Evolutionary conservation across 2,329 filamentous ascomycete genomes (phyloP).

Genomic region (Paramyrothecium roridum): DNA sequence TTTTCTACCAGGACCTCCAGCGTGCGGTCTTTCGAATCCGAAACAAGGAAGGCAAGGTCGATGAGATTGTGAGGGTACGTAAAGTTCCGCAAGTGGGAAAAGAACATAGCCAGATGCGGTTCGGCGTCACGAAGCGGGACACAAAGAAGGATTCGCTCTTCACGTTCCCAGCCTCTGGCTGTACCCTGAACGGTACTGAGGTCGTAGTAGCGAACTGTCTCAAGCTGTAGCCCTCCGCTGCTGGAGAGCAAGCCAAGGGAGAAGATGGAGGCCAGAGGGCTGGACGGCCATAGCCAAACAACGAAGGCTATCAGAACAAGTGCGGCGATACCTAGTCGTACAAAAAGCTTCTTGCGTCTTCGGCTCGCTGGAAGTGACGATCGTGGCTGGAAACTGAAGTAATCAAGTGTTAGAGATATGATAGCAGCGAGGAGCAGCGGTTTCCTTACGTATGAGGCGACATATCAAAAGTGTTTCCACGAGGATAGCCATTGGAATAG

Average conservation of each 20-base stretch:
- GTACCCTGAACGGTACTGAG: slow-evolving; percentile 88
- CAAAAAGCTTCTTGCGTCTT: slow-evolving; percentile 69
- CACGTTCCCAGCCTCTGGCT: slow-evolving; percentile 89
- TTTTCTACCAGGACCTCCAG: slow-evolving; percentile 71
- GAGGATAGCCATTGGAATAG: slow-evolving; percentile 81
- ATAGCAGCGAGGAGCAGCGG: not conserved
- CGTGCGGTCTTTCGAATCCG: slow-evolving; percentile 93
- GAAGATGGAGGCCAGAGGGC: slow-evolving; percentile 55
- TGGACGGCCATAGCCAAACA: slow-evolving; percentile 72
- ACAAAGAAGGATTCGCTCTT: slow-evolving; percentile 92
- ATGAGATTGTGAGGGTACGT: slow-evolving; percentile 97
- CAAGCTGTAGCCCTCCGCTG: slow-evolving; percentile 71
- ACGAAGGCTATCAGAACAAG: slow-evolving; percentile 63
- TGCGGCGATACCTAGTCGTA: slow-evolving; percentile 60
- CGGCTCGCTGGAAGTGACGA: slow-evolving; percentile 68
- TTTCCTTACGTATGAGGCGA: slow-evolving; percentile 76
- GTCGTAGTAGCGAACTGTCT: slow-evolving; percentile 97
- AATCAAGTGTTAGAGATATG: not conserved
- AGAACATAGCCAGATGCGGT: slow-evolving; percentile 94
- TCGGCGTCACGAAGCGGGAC: slow-evolving; percentile 92
- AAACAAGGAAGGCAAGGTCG: slow-evolving; percentile 93
- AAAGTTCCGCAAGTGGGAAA: slow-evolving; percentile 92
- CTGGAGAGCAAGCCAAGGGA: slow-evolving; percentile 70
- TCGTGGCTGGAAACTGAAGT: slow-evolving; percentile 69
- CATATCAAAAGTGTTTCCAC: slow-evolving; percentile 77